phyloP scores from a whole-genome alignment of 2,329 filamentous ascomycete species.

The Venturia aucupariae region DNA sequence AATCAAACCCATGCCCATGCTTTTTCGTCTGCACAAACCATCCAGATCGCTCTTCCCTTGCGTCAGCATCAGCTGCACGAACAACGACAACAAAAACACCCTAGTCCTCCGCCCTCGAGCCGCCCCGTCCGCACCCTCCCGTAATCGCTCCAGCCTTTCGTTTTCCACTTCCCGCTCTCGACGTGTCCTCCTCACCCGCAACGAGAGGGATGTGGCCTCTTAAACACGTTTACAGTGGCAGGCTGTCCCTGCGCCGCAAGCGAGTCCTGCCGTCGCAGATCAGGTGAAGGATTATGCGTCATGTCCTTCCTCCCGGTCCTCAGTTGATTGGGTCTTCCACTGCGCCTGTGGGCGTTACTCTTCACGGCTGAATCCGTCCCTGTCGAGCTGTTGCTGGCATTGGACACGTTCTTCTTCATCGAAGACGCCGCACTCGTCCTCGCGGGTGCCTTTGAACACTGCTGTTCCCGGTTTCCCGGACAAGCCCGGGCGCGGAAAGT shows the following conservation, averaged over 20 bases:
- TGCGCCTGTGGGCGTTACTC: not conserved
- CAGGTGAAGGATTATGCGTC: not conserved
- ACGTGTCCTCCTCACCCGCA: not conserved
- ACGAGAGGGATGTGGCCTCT: not conserved
- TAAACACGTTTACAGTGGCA: no score
- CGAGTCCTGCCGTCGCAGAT: not conserved
- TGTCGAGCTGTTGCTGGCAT: not conserved
- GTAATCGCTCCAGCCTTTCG: not conserved
- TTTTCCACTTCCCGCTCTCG: not conserved
- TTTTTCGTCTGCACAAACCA: not conserved
- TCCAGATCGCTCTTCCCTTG: not conserved
- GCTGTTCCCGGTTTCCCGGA: not conserved
- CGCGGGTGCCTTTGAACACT: not conserved
- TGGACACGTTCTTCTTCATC: not conserved
- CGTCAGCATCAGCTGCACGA: not conserved
- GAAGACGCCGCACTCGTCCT: not conserved
- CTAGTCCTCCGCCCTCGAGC: not conserved
- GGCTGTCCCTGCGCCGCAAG: not conserved
- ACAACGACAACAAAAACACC: no score
- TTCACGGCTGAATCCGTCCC: not conserved
- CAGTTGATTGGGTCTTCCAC: not conserved
- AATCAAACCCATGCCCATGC: not conserved
- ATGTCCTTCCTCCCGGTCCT: not conserved
- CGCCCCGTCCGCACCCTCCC: slow-evolving; percentile 4
- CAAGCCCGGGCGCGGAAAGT: not conserved